Evolutionary conservation across 164 flowering plant species (phyloP).

Genomic region (Paratinospora sagittata): DNA sequence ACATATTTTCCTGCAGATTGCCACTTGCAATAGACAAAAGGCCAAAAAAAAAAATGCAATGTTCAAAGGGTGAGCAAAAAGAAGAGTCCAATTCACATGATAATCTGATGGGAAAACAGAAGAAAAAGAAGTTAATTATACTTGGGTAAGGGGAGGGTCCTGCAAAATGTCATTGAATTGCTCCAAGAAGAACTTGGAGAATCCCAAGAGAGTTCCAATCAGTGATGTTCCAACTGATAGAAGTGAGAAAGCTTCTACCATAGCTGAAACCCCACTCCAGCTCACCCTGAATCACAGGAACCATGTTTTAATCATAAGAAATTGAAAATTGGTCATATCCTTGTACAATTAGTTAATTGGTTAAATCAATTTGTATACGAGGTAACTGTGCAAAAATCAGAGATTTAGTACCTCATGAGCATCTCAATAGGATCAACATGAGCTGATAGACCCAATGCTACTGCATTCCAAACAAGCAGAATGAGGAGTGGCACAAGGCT

Average conservation of each 20-base stretch:
- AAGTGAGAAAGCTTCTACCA: slow-evolving; percentile 73
- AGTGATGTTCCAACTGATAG: slow-evolving; percentile 78
- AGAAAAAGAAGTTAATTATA: slow-evolving; percentile 16
- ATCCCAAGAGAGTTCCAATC: slow-evolving; percentile 56
- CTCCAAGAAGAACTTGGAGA: slow-evolving; percentile 65
- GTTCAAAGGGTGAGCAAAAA: not conserved
- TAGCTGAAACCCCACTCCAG: slow-evolving; percentile 48
- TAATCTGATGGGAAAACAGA: not conserved
- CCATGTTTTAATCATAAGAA: no score
- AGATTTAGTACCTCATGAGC: no score
- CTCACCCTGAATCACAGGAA: slow-evolving; percentile 29
- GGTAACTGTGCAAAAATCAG: not conserved
- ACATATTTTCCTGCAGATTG: not conserved
- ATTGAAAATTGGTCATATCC: no score
- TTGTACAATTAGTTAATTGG: not conserved
- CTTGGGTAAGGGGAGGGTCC: slow-evolving; percentile 17
- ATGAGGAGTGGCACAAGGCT: no score
- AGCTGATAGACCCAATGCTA: no score
- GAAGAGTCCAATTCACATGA: not conserved
- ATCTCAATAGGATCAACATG: no score
- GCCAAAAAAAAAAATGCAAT: not conserved
- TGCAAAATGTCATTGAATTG: slow-evolving; percentile 35
- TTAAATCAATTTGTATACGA: not conserved
- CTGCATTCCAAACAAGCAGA: no score
- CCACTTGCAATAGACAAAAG: slow-evolving; percentile 1